Percentiles rank a stretch among this genome's conserved stretches.
phyloP scores from a whole-genome alignment of 2,329 filamentous ascomycete genomes.

The Cladophialophora immunda region DNA sequence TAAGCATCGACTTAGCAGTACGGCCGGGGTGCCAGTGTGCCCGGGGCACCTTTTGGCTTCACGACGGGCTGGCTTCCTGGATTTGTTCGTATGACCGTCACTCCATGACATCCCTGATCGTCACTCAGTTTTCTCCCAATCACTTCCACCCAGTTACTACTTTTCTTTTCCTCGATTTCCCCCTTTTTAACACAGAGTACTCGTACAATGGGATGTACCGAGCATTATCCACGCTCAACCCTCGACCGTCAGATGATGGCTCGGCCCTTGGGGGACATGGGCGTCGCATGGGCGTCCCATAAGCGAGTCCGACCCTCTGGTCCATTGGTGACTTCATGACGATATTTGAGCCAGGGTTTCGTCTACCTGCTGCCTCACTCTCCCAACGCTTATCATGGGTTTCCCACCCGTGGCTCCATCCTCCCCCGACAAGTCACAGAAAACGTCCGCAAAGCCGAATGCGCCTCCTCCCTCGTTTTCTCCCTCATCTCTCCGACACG shows the following conservation, averaged over 20 bases:
- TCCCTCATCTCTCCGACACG: not conserved
- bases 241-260: constrained; percentile 5
- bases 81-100: not conserved
- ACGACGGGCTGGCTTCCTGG: not conserved
- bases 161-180: not conserved
- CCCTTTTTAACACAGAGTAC: not conserved
- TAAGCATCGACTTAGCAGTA: not conserved
- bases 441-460: not conserved
- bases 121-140: not conserved
- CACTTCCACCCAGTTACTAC: not conserved
- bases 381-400: not conserved
- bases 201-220: not conserved
- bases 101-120: not conserved
- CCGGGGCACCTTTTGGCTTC: not conserved
- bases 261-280: not conserved
- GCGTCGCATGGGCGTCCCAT: not conserved
- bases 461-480: not conserved
- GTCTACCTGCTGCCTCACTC: not conserved
- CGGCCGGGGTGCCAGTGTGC: not conserved
- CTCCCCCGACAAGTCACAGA: not conserved
- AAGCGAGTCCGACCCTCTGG: not conserved
- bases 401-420: not conserved
- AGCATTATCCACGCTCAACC: not conserved
- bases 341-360: not conserved
- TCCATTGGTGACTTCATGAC: not conserved